Evolutionary conservation across 805 yeast genomes (phyloP).

Genomic region (Kluyveromyces aestuarii): DNA sequence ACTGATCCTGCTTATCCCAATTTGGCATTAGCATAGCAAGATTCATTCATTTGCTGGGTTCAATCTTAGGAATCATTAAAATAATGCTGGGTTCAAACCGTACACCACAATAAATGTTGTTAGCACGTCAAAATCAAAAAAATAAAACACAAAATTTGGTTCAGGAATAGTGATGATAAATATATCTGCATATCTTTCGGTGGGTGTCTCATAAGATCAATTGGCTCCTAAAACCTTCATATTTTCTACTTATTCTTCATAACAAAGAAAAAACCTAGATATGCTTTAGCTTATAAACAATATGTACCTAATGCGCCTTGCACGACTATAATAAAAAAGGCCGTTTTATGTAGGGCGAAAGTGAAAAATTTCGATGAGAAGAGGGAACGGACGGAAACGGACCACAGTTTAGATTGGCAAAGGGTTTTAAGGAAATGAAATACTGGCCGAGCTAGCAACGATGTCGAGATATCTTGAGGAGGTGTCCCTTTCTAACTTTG

Average conservation of each 20-base stretch:
- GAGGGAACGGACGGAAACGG: background rate
- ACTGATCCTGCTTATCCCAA: background rate
- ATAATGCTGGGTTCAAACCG: background rate
- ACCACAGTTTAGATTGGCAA: background rate
- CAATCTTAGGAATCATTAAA: background rate
- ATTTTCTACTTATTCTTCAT: too few species aligned
- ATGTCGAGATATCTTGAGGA: background rate
- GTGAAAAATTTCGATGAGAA: background rate
- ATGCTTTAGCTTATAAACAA: too few species aligned
- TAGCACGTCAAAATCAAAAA: background rate
- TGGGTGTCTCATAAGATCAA: too few species aligned
- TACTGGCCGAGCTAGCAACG: background rate
- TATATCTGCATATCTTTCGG: too few species aligned
- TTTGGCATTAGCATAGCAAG: background rate
- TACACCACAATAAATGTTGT: background rate
- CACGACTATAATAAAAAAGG: background rate
- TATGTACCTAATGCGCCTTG: background rate
- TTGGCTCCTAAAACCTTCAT: too few species aligned
- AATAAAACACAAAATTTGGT: too few species aligned
- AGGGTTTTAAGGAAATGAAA: background rate
- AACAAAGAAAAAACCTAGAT: too few species aligned
- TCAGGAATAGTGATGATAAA: background rate
- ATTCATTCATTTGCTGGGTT: background rate
- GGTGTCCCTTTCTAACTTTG: constrained; percentile 8
- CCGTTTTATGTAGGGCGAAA: background rate